Percentiles rank a stretch among this genome's conserved stretches.
phyloP scores from a whole-genome alignment of 179 eudicot species.

The Nepenthes alata region DNA sequence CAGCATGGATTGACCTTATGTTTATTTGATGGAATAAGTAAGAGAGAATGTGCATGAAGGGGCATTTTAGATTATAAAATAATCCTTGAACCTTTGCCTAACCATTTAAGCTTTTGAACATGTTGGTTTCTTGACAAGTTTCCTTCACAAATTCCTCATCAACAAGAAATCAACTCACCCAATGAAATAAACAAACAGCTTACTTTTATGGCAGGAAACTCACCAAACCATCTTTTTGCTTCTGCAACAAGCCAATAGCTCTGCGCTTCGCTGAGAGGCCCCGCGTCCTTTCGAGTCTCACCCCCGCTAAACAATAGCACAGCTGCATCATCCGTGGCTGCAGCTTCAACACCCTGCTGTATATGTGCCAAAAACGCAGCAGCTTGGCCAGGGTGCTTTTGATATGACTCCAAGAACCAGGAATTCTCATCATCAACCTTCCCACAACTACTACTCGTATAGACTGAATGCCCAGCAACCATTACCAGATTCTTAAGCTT shows the following conservation, averaged over 20 bases:
- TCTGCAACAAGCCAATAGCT: conserved; percentile 98
- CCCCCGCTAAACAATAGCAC: conserved; percentile 94
- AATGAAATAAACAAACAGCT: no score
- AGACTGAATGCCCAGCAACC: conserved; percentile 99
- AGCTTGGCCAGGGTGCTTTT: conserved; percentile 93
- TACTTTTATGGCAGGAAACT: conserved; percentile 14
- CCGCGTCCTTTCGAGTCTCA: conserved; percentile 92
- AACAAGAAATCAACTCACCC: no score
- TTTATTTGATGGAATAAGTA: no score
- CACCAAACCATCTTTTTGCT: conserved; percentile 85
- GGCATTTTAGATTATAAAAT: no score
- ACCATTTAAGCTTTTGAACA: no score
- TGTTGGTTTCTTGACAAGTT: background rate
- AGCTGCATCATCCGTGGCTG: conserved; percentile 57
- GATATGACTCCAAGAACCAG: conserved; percentile 88
- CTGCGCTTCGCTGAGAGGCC: conserved; percentile 97
- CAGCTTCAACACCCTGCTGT: conserved; percentile 58
- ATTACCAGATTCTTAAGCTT: conserved; percentile 76
- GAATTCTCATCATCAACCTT: conserved; percentile 77
- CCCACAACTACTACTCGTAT: conserved; percentile 81
- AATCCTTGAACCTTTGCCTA: no score
- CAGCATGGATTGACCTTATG: no score
- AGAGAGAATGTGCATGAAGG: no score
- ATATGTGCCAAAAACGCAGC: conserved; percentile 77
- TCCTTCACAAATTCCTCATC: background rate